These are phyloP conservation scores for Maudiozyma pseudohumilis DNA, from an alignment of 805 yeast genomes.

Conservation along the genomic window DNA sequence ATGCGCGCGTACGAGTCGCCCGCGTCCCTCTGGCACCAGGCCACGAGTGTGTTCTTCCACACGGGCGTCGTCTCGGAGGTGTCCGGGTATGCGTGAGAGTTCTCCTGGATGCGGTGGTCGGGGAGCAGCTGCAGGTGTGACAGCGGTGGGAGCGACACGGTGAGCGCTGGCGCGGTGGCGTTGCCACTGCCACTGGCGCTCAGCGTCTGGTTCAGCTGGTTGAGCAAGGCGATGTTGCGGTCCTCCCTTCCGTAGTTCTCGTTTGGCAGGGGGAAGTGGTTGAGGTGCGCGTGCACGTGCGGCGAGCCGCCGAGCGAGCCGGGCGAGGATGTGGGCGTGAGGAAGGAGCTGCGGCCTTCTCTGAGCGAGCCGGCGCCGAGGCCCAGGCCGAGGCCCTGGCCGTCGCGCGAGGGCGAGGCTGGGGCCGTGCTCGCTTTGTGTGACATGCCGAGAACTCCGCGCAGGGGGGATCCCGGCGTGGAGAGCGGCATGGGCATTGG, in stretches of 20 bases:
- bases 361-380: too few relatives aligned
- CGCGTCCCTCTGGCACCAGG: constrained; percentile 28
- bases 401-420: constrained; percentile 16
- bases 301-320: constrained; percentile 7
- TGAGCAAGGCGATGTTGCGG: not conserved
- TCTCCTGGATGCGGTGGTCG: constrained; percentile 23
- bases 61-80: constrained; percentile 25
- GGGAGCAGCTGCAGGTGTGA: constrained; percentile 26
- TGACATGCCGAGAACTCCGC: too few relatives aligned
- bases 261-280: constrained; percentile 1
- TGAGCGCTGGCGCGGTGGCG: not conserved
- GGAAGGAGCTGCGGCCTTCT: too few relatives aligned
- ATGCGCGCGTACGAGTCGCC: constrained; percentile 25
- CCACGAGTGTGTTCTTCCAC: constrained; percentile 25
- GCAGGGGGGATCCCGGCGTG: too few relatives aligned
- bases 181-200: too few relatives aligned
- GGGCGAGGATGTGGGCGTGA: constrained; percentile 24
- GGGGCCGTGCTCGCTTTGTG: constrained; percentile 26
- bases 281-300: constrained; percentile 3
- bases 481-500: not conserved
- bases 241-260: constrained; percentile 3
- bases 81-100: constrained; percentile 27
- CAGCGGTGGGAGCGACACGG: constrained; percentile 22
- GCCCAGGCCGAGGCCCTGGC: constrained; percentile 23
- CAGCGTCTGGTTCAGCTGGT: not conserved